Base-by-base conservation (phyloP, 805 yeast genomes). In the Candida incommunis region DNA sequence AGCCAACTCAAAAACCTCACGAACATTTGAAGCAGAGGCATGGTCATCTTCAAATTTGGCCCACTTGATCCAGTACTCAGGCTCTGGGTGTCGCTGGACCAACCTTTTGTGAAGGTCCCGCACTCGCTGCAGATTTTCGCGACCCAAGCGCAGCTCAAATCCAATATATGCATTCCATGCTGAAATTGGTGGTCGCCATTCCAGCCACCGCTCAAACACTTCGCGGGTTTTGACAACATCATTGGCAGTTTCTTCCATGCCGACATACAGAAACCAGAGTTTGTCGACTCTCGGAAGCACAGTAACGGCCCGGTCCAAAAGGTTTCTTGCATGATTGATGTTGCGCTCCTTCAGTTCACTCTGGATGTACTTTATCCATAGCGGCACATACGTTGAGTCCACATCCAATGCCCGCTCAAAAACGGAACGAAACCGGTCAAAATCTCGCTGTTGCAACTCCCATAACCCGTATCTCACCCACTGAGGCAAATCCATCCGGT, bases 391-490 rank as follows among this genome's bases (percentile, higher is more conserved):
- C 23, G 78, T 75, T 15, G 76, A 73, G 54, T 85, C 82, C 5
- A 84, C 85, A 44, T 78, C 81, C 25, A 90, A 59, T 0, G 95
- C 94, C 43, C 97, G 69, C 60, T 90, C 98, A 63, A 82, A 82
- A 3, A 92, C 69, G 0, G 96, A 83, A 45, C 97, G 67, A 0
- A 94, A 95, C 21, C 96, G 68, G 18, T 74, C 69, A 48, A 74
- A 69, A 55, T 90, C 95, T 48, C 77, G 80, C 53, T 84, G 90
- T 3, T 81, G 82, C 3, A 79, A 60, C 61, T 90, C 98, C 75
- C 87, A 85, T 47, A 73, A 74, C 0, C 96, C 97, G 60, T 90
- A 92, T 46, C 96, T 68, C 58, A 85, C 70, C 96, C 97, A 92
- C 58, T 87, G 95, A 1, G 85, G 81, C 55, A 74, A 70, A 55